phyloP scores from a whole-genome alignment of 805 yeast species.

The Pichia eremophila region DNA sequence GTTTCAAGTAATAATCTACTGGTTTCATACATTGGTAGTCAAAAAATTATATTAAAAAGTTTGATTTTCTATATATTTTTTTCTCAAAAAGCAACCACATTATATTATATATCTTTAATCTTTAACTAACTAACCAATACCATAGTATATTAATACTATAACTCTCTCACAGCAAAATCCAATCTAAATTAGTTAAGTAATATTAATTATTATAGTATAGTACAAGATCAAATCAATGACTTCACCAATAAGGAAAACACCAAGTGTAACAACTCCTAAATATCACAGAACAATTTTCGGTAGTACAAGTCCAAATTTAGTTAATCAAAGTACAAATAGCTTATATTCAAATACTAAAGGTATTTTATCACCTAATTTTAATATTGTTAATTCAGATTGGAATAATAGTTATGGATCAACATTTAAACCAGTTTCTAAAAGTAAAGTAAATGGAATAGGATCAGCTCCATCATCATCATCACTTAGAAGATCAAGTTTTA shows the following conservation, averaged over 20 bases:
- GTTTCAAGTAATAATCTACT: too few relatives aligned
- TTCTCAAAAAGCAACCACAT: not conserved
- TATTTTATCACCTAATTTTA: slow-evolving; percentile 27
- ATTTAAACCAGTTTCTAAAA: not conserved
- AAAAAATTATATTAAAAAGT: too few relatives aligned
- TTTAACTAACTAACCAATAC: too few relatives aligned
- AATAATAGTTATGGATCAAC: not conserved
- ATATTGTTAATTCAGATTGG: slow-evolving; percentile 29
- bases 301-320: slow-evolving; percentile 22
- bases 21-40: too few relatives aligned
- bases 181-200: not conserved
- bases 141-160: too few relatives aligned
- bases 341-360: slow-evolving; percentile 22
- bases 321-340: slow-evolving; percentile 20
- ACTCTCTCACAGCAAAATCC: not conserved
- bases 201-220: not conserved
- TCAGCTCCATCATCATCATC: not conserved
- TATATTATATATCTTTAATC: too few relatives aligned
- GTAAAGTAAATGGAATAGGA: too few relatives aligned
- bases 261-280: slow-evolving; percentile 2
- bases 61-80: too few relatives aligned
- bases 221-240: not conserved
- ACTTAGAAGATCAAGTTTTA: slow-evolving; percentile 4
- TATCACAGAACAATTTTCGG: slow-evolving; percentile 26
- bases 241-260: not conserved